Evolutionary conservation across 805 yeast genomes (phyloP).

Genomic region (Yamadazyma kitorensis): DNA sequence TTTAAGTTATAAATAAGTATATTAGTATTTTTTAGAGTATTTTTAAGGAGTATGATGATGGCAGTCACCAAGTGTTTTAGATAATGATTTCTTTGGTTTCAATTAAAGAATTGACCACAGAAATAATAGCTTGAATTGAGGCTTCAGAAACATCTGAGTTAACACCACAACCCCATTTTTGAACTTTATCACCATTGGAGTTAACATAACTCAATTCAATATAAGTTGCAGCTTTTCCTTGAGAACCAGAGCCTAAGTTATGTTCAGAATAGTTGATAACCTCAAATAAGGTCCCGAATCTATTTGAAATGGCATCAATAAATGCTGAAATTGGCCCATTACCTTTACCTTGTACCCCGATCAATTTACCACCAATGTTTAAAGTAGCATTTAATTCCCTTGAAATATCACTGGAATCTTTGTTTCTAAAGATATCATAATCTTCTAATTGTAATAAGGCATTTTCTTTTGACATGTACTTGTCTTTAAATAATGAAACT

Average conservation of each 20-base stretch:
- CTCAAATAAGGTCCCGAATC: constrained; percentile 53
- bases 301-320: constrained; percentile 57
- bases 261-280: constrained; percentile 71
- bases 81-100: constrained; percentile 27
- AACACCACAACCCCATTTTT: constrained; percentile 45
- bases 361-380: constrained; percentile 12
- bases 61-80: too few relatives aligned
- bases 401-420: constrained; percentile 27
- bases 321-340: constrained; percentile 80
- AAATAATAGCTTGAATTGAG: constrained; percentile 59
- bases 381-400: constrained; percentile 48
- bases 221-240: constrained; percentile 72
- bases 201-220: constrained; percentile 50
- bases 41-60: too few relatives aligned
- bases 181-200: constrained; percentile 32
- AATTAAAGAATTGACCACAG: constrained; percentile 48
- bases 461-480: constrained; percentile 45
- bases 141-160: constrained; percentile 44
- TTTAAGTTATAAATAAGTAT: too few relatives aligned
- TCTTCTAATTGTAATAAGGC: constrained; percentile 35
- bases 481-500: constrained; percentile 49
- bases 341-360: constrained; percentile 55
- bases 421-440: constrained; percentile 43
- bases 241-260: constrained; percentile 68
- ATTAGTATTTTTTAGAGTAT: too few relatives aligned